Base-by-base conservation (phyloP, 2,329 filamentous ascomycete species). In the Apiospora malaysiana region DNA sequence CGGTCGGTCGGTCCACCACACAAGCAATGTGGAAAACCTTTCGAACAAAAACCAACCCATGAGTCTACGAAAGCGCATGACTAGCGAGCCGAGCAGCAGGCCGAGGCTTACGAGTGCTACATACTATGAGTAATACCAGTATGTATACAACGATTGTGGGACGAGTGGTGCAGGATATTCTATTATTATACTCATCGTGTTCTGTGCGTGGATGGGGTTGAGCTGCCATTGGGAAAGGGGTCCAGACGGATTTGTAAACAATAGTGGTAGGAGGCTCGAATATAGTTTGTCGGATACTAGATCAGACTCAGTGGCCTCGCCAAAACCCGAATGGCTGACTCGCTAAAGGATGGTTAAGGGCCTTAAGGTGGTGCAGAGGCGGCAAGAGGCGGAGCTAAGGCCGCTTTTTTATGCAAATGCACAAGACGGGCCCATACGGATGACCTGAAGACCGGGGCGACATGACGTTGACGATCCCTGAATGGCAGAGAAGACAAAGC, bases 401-500 rank as follows among this genome's bases (percentile, higher is more conserved):
- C 21, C 51, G 42, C 14, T 21, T n/a, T n/a, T 59, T 59, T 37
- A 59, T 59, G 51, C 51, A 59, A 18, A 21, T 37, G 51, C 51
- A 59, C 32, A 59, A 59, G 27, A 18, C 25, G 9, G 27, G 8
- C 49, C 49, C 27, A 32, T 18, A 25, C 51, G 51, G 51, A 21
- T 59, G 27, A 27, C 51, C 25, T 21, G 27, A 10, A 59, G 51
- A 59, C 51, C 51, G 51, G 51, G 25, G 51, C 27, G 27, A 59
- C 27, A 59, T 59, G 51, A 59, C 51, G 51, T 59, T 59, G 27
- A 37, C 16, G 51, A 59, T 59, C 51, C 51, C 51, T 59, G 51
- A 18, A 59, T 42, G 40, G 40, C 2, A 43, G 42, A 7, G 14
- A 18, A 27, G 23, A 1, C n/a, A 27, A 18, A 56, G 23, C n/a